Percentiles rank a stretch among this genome's conserved stretches.
phyloP scores from a whole-genome alignment of 192 early-diverging fungal species.

The Backusella luteola region DNA sequence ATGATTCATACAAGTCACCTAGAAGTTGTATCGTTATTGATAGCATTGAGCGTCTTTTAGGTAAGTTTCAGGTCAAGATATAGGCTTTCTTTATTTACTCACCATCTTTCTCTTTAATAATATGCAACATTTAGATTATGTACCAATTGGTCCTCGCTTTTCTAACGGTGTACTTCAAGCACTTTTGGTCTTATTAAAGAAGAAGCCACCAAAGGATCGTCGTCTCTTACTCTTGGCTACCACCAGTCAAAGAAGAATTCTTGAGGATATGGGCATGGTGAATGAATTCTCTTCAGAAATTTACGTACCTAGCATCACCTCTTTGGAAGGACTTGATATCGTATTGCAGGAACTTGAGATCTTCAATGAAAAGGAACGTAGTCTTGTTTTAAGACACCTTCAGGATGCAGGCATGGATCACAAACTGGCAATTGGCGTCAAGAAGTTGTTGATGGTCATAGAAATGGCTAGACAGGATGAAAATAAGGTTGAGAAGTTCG shows the following conservation, averaged over 20 bases:
- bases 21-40: constrained; percentile 94
- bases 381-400: constrained; percentile 53
- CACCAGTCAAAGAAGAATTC: constrained; percentile 73
- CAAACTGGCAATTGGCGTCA: constrained; percentile 79
- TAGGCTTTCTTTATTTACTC: not conserved
- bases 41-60: constrained; percentile 86
- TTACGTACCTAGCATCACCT: constrained; percentile 76
- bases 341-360: constrained; percentile 69
- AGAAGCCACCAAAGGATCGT: constrained; percentile 81
- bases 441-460: constrained; percentile 86
- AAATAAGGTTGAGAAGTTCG: constrained; percentile 79
- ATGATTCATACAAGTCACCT: constrained; percentile 96
- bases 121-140: constrained; percentile 67
- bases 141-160: constrained; percentile 92
- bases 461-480: constrained; percentile 91
- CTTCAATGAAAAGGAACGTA: constrained; percentile 70
- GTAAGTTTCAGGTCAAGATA: constrained; percentile 29
- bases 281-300: constrained; percentile 85
- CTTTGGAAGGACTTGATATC: constrained; percentile 65
- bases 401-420: constrained; percentile 49
- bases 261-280: constrained; percentile 85
- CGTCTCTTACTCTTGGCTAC: constrained; percentile 91
- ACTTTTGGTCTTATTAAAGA: constrained; percentile 89
- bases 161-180: constrained; percentile 93
- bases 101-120: not conserved